Base-by-base conservation (phyloP, 352 stramenopile genomes). In the Pythium folliculosum region DNA sequence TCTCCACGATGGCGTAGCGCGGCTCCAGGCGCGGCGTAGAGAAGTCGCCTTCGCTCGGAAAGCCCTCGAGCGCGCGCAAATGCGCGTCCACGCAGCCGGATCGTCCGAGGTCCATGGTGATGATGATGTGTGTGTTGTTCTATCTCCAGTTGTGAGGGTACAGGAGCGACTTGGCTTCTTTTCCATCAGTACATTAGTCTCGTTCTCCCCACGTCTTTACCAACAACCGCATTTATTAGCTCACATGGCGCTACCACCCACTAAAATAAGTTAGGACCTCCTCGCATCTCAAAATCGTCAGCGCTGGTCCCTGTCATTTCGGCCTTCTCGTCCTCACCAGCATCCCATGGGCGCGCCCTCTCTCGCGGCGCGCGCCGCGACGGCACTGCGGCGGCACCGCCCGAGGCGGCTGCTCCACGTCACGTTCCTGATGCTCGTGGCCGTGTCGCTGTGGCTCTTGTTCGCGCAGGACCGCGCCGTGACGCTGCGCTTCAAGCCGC, bases 31-130 rank as follows among this genome's bases (percentile, higher is more conserved):
- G 16, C 63, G n/a, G 60, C 59, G 10, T 7, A 25, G 16, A 23
- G 16, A 13, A 2, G 47, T 53, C 54, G 6, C 3, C 19, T n/a
- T 57, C 43, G 43, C 54, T 32, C 21, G 63, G 63, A 48, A 70
- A 70, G 7, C 63, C 63, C 19, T 60, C 23, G 38, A 70, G 35
- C 45, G 63, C 63, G 16, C 63, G 63, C 40, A 70, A 3, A 21
- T 55, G 52, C 19, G 60, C n/a, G 35, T 60, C 60, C 19, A 67
- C 21, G 10, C 25, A 9, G 25, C 32, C 57, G 8, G 35, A 13
- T 40, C 8, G 3, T 14, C 1, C 8, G 35, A 40, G 35, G 8
- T 40, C 35, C 35, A 40, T 37, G 32, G n/a, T n/a, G n/a, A n/a
- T n/a, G n/a, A n/a, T n/a, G n/a, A n/a, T n/a, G n/a, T n/a, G n/a